A percentile compares a stretch with the other conserved stretches of the same genome.
Conservation (phyloP, 2,329 filamentous ascomycete species). For the Hymenotorrendiella dingleyae region DNA sequence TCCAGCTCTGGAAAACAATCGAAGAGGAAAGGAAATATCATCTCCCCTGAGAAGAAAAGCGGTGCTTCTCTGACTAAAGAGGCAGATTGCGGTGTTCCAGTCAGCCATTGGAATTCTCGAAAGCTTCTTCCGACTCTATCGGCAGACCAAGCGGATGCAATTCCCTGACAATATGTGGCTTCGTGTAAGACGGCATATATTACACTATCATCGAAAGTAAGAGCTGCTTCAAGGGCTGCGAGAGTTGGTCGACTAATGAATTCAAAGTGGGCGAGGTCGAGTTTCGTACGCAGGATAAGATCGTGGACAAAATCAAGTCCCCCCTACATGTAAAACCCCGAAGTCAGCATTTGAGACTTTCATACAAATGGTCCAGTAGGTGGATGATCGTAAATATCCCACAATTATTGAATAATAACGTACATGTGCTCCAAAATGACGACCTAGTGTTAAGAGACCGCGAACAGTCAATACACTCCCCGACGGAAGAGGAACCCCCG, state of each 20-base stretch:
- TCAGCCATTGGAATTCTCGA: conserved; percentile 44
- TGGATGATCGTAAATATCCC: too few relatives aligned
- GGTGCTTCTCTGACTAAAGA: conserved; percentile 40
- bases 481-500: conserved; percentile 58
- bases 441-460: conserved; percentile 71
- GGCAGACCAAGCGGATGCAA: conserved; percentile 70
- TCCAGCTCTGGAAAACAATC: conserved; percentile 71
- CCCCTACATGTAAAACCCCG: too few relatives aligned
- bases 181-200: conserved; percentile 88
- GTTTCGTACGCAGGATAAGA: conserved; percentile 61
- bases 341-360: too few relatives aligned
- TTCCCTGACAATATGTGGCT: conserved; percentile 70
- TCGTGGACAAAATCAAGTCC: conserved; percentile 72
- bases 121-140: conserved; percentile 51
- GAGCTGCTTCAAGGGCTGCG: conserved; percentile 57
- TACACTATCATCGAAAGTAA: conserved; percentile 68
- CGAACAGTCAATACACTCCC: conserved; percentile 68
- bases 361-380: too few relatives aligned
- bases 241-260: conserved; percentile 69
- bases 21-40: conserved; percentile 85
- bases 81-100: conserved; percentile 24
- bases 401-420: too few relatives aligned
- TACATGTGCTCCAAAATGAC: conserved; percentile 70
- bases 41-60: conserved; percentile 83
- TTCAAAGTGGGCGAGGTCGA: conserved; percentile 71